Conservation (phyloP, 2,329 filamentous ascomycete species). For the Sphaceloma murrayae region DNA sequence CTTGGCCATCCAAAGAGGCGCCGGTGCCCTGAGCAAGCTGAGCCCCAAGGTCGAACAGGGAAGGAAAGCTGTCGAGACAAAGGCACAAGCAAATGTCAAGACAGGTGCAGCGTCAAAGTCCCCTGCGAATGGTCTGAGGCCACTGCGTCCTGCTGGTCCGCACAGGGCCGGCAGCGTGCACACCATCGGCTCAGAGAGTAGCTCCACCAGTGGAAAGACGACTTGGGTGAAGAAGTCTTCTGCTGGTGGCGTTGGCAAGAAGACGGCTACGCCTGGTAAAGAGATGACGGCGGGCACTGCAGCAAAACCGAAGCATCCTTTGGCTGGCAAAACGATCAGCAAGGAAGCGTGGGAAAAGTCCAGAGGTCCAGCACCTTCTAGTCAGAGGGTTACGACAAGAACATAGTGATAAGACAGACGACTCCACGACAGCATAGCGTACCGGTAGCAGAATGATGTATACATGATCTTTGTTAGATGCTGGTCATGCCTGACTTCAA, state of each 20-base stretch:
- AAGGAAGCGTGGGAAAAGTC: slow-evolving; percentile 16
- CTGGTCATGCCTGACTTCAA: no score
- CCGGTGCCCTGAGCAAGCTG: slow-evolving; percentile 14
- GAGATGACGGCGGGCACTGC: not conserved
- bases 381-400: slow-evolving; percentile 9
- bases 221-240: not conserved
- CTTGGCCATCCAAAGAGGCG: slow-evolving; percentile 24
- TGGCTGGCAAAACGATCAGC: slow-evolving; percentile 15
- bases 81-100: slow-evolving; percentile 22
- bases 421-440: slow-evolving; percentile 13
- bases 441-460: not conserved
- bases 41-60: slow-evolving; percentile 16
- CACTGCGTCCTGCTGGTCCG: slow-evolving; percentile 1
- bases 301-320: slow-evolving; percentile 8
- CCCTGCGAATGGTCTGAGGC: not conserved
- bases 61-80: slow-evolving; percentile 8
- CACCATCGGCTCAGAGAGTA: slow-evolving; percentile 5
- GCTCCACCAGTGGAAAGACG: not conserved
- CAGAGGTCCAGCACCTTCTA: slow-evolving; percentile 2
- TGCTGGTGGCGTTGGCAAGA: not conserved
- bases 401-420: not conserved
- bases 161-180: slow-evolving; percentile 1
- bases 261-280: not conserved
- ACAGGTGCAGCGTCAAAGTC: slow-evolving; percentile 24
- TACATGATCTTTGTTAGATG: not conserved